Evolutionary conservation across 176 grass and related monocot genomes (phyloP).

Genomic region (Secale cereale): DNA sequence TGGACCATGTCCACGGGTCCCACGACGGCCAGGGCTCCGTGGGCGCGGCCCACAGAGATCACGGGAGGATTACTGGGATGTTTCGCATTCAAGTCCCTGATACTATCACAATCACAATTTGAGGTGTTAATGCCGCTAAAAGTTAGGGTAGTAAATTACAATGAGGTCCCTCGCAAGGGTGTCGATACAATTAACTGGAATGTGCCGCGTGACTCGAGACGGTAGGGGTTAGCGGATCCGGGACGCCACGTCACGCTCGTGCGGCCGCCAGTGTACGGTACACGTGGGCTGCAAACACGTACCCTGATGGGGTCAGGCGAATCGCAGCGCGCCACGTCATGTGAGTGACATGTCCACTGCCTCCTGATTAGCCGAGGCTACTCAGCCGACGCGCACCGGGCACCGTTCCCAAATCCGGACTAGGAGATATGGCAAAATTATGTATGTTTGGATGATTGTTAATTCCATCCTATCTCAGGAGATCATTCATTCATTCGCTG

Average conservation of each 20-base stretch:
- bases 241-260: neutral
- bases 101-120: rapidly evolving
- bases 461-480: neutral
- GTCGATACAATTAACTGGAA: neutral
- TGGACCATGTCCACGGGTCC: rapidly evolving
- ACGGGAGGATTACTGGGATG: neutral
- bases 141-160: neutral
- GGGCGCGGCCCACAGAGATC: neutral
- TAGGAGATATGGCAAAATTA: too few species aligned
- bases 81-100: neutral
- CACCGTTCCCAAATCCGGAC: neutral
- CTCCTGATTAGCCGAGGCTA: constrained; percentile 22
- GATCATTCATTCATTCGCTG: neutral
- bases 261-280: neutral
- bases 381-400: neutral
- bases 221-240: neutral
- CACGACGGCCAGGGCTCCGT: rapidly evolving
- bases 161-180: neutral
- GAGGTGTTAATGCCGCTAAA: neutral
- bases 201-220: neutral
- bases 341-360: neutral
- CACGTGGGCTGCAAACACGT: constrained; percentile 11
- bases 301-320: neutral
- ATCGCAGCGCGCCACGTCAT: neutral
- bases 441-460: neutral